Evolutionary conservation across 345 rosid genomes (phyloP).

Genomic region (Gossypium anomalum): DNA sequence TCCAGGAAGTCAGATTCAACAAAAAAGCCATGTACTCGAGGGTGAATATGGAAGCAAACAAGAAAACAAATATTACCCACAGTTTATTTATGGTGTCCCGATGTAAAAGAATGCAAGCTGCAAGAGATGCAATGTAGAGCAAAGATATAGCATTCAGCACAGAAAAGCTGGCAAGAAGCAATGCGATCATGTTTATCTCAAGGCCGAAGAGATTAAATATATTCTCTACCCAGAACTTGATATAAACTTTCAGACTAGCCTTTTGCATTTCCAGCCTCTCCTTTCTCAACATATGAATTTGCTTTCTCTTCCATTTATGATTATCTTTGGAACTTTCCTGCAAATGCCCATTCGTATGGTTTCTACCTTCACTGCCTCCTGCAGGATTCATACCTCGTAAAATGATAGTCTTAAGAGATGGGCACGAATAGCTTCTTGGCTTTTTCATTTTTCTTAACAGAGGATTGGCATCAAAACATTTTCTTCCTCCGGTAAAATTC

Average conservation of each 20-base stretch:
- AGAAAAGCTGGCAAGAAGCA: conserved; percentile 88
- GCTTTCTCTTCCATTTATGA: conserved; percentile 72
- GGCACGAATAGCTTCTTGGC: conserved; percentile 41
- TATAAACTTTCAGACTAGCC: conserved; percentile 55
- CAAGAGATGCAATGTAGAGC: conserved; percentile 76
- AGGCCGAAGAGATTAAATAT: conserved; percentile 89
- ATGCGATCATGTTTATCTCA: conserved; percentile 86
- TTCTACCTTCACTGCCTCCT: conserved; percentile 45
- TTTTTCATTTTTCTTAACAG: conserved; percentile 31
- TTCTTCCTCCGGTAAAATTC: conserved; percentile 15
- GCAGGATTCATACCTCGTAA: conserved; percentile 32
- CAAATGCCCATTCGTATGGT: conserved; percentile 58
- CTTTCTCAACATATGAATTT: conserved; percentile 63
- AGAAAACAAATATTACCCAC: conserved; percentile 74
- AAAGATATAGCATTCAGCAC: conserved; percentile 81
- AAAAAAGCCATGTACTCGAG: conserved; percentile 72
- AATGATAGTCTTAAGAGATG: conserved; percentile 38
- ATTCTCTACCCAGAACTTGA: conserved; percentile 92
- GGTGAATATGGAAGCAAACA: conserved; percentile 70
- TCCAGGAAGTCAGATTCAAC: conserved; percentile 45
- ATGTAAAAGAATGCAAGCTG: conserved; percentile 67
- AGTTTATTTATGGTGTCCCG: conserved; percentile 52
- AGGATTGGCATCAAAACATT: conserved; percentile 4
- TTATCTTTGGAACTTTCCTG: conserved; percentile 75
- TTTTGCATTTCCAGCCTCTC: conserved; percentile 87